phyloP scores from a whole-genome alignment of 331 rosid species.

The Quercus lobata region DNA sequence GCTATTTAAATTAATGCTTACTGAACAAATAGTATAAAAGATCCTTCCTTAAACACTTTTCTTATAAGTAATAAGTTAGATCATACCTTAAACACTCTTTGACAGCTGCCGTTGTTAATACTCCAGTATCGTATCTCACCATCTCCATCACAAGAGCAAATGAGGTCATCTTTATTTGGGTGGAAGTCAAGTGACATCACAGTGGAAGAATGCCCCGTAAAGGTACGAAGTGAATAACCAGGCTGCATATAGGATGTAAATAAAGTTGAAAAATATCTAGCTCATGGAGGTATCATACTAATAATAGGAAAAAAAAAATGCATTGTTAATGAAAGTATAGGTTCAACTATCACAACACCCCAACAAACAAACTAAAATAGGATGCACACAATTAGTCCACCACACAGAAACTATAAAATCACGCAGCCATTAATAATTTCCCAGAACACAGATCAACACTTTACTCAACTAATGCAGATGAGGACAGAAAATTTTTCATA shows the following conservation, averaged over 20 bases:
- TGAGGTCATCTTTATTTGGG: slow-evolving; percentile 85
- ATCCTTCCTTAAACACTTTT: slow-evolving; percentile 66
- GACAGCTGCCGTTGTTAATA: slow-evolving; percentile 75
- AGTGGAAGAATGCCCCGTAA: slow-evolving; percentile 73
- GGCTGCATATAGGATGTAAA: slow-evolving; percentile 49
- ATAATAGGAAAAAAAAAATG: not conserved
- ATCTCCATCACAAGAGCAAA: slow-evolving; percentile 91
- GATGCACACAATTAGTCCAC: not conserved
- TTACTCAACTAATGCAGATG: not conserved
- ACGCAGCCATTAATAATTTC: not conserved
- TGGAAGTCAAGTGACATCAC: slow-evolving; percentile 97
- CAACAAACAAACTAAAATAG: slow-evolving; percentile 9
- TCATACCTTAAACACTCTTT: slow-evolving; percentile 69
- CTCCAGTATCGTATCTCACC: slow-evolving; percentile 98
- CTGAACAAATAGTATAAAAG: not conserved
- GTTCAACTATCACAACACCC: not conserved
- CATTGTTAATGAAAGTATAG: not conserved
- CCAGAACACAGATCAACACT: not conserved
- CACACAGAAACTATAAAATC: not conserved
- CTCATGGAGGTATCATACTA: slow-evolving; percentile 9
- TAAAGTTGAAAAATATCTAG: slow-evolving; percentile 9
- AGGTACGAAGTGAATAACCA: slow-evolving; percentile 82
- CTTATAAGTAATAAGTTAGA: not conserved
- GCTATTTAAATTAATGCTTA: not conserved
- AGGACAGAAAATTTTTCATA: not conserved